Evolutionary conservation across 2,329 filamentous ascomycete genomes (phyloP).

Genomic region (Drechslerella coelobrocha): DNA sequence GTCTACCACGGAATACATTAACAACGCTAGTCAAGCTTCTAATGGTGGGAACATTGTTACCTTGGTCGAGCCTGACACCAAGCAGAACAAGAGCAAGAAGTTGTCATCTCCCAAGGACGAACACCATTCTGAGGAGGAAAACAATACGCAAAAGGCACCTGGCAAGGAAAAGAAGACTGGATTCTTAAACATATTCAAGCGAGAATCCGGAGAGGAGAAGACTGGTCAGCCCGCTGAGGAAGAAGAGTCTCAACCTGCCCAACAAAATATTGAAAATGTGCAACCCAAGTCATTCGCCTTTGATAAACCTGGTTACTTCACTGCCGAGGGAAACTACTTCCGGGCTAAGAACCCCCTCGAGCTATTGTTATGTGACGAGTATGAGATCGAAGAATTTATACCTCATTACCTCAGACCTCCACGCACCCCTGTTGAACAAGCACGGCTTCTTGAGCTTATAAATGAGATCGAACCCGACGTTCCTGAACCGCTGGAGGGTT

Average conservation of each 20-base stretch:
- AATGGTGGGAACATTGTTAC: no score
- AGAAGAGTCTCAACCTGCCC: neutral
- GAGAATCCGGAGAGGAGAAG: constrained; percentile 1
- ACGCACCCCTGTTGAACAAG: constrained; percentile 24
- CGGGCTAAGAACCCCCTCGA: constrained; percentile 46
- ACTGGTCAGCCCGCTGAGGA: neutral
- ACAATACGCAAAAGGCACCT: neutral
- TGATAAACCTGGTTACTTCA: constrained; percentile 15
- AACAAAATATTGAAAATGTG: neutral
- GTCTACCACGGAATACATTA: neutral
- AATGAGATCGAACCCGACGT: neutral
- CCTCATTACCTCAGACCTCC: neutral
- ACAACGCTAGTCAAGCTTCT: neutral
- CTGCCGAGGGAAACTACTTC: constrained; percentile 18
- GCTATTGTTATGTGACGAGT: constrained; percentile 26
- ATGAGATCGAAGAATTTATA: neutral
- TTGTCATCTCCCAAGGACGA: neutral
- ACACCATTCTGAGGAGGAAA: no score
- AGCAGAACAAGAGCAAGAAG: no score
- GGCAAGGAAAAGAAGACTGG: constrained; percentile 8
- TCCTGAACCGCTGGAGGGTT: no score
- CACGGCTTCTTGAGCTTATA: neutral
- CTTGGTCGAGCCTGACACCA: no score
- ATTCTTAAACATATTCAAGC: neutral
- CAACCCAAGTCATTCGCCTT: neutral